Percentiles rank a stretch among this genome's conserved stretches.
Evolutionary conservation across 106 monocot species (phyloP).

Genomic region (Acorus calamus): DNA sequence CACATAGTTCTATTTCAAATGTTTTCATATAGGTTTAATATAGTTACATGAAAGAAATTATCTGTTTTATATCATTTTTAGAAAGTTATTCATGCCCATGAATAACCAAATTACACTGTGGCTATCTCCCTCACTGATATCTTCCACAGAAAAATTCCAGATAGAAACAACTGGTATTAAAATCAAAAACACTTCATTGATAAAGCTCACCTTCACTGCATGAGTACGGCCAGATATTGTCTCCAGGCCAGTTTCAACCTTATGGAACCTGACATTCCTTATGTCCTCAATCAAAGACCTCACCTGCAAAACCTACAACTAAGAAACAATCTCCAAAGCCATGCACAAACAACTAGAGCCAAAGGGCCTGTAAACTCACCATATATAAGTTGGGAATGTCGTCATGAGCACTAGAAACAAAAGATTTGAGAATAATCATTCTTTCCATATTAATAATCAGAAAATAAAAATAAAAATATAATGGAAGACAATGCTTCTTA

Average conservation of each 20-base stretch:
- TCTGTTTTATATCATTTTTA: too few species aligned
- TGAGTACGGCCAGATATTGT: conserved; percentile 89
- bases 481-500: not conserved
- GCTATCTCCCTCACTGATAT: too few species aligned
- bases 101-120: too few species aligned
- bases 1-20: too few species aligned
- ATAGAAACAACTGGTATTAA: too few species aligned
- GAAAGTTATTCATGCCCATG: too few species aligned
- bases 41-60: too few species aligned
- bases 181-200: too few species aligned
- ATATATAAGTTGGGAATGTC: conserved; percentile 79
- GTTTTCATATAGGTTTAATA: too few species aligned
- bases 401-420: conserved; percentile 61
- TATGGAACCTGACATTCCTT: conserved; percentile 88
- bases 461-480: not conserved
- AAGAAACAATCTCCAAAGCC: not conserved
- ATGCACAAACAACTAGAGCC: not conserved
- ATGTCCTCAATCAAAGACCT: conserved; percentile 97
- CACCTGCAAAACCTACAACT: conserved; percentile 38
- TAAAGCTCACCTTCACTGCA: conserved; percentile 55
- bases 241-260: conserved; percentile 89
- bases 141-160: too few species aligned
- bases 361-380: conserved; percentile 32
- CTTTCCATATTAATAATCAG: not conserved
- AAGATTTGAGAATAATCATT: conserved; percentile 8